Evolutionary conservation across 2,329 filamentous ascomycete genomes (phyloP), one percentile per base, ranked within the genome.

Genomic region (Raffaelea ambrosiae): DNA sequence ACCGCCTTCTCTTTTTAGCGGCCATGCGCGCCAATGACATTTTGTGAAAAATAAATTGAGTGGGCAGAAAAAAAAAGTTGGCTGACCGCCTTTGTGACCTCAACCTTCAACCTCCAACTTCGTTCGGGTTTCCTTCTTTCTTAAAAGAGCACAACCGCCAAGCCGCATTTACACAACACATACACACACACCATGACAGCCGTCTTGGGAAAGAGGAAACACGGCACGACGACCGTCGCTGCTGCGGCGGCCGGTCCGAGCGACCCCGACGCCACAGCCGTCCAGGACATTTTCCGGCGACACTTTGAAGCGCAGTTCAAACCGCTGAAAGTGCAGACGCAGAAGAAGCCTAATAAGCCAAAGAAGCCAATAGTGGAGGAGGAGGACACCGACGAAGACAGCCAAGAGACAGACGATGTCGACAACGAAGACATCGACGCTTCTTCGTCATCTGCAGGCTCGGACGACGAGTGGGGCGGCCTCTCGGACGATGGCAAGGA

Each of bases 241-340:
- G 59, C 58, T 5, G 29, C 40, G 35, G 8, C 48, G 20, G 23
- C 23, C 3, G 29, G 10, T 59, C 26, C 13, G 57, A 57, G 31
- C 57, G 36, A 40, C 39, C 26, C 22, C 22, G 47, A 48, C 62
- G 63, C 68, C 38, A 70, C 77, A 54, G 75, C 82, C 50, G 74
- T 85, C 13, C 81, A 87, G 56, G 87, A 84, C 48, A 76, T 90
- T 49, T 87, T 98, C 59, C 81, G 83, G 49, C 80, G 79, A 56
- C 85, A 91, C 61, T 97, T 97, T 61, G 93, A 96, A 66, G 79
- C 87, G 23, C 83, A 86, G 61, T 97, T 96, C 69, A 79, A 81
- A 61, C 88, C 91, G 9, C 64, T 95, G 36, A 72, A 72, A 48
- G 54, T 21, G 51, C n/a, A n/a, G n/a, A n/a, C n/a, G n/a, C n/a